phyloP scores from a whole-genome alignment of 2,329 filamentous ascomycete genomes.

The Pseudocercospora vitis region DNA sequence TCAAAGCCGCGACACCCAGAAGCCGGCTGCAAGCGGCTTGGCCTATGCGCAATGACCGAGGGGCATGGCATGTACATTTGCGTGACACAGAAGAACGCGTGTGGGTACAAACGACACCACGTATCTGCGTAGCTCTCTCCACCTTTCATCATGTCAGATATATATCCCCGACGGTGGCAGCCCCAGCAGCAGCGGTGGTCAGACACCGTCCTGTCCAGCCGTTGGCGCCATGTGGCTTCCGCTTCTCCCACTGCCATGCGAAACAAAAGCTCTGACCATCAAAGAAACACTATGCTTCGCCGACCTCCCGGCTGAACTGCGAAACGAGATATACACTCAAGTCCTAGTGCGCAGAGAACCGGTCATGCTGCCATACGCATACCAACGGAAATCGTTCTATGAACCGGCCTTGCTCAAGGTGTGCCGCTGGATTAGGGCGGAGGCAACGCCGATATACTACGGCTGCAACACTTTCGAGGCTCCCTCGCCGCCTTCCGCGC shows the following conservation, averaged over 20 bases:
- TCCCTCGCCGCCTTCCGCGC: constrained; percentile 20
- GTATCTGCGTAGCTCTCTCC: not conserved
- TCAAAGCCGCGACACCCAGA: not conserved
- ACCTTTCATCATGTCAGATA: constrained; percentile 3
- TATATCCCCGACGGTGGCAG: not conserved
- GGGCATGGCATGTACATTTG: not conserved
- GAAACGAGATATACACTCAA: constrained; percentile 21
- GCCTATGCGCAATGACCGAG: constrained; percentile 6
- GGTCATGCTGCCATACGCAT: constrained; percentile 25
- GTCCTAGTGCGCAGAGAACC: constrained; percentile 13
- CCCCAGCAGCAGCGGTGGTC: not conserved
- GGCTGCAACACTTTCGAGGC: constrained; percentile 26
- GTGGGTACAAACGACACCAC: constrained; percentile 2
- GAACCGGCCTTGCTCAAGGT: constrained; percentile 22
- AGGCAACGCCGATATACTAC: constrained; percentile 27
- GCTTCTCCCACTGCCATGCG: not conserved
- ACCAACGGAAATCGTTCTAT: constrained; percentile 9
- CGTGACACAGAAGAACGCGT: constrained; percentile 6
- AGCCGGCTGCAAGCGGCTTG: constrained; percentile 1
- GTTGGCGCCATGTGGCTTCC: not conserved
- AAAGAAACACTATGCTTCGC: constrained; percentile 12
- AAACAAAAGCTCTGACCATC: not conserved
- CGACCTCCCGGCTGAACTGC: constrained; percentile 18
- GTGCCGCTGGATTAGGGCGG: constrained; percentile 19
- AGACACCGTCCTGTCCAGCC: too few relatives aligned